Evolutionary conservation across 2,329 filamentous ascomycete genomes (phyloP), one percentile per base, ranked within the genome.

Genomic region (Cadophora gregata): DNA sequence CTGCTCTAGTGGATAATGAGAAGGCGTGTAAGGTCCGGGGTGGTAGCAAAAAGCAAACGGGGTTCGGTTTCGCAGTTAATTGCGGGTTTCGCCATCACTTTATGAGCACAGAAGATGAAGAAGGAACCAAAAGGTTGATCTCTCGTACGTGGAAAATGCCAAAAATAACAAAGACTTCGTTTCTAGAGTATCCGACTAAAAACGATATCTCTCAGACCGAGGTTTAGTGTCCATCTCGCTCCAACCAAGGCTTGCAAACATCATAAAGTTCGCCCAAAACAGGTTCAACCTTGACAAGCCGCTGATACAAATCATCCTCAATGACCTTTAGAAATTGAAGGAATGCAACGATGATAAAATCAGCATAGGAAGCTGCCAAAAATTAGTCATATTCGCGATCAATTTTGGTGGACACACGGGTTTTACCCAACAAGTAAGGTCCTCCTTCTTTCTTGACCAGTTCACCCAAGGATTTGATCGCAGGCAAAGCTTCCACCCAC

Each of bases 341-440:
- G 38, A 79, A 79, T 0, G 80, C 80, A 0, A 82, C 82, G 73
- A 87, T 83, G 1, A 87, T 79, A 64, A 91, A 85, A 74, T 89
- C 88, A 4, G 83, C 83, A 75, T 85, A 90, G 45, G 81, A 81
- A 4, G 82, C 78, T 67, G 50, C 45, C 5, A 24, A 25, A 3
- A 21, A 51, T 66, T 21, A 63, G 51, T 12, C n/a, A 36, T 24
- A n/a, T 47, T 12, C 25, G 45, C 5, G 59, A 16, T 7, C n/a
- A 19, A 51, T 4, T 24, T 27, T 21, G 16, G 25, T 21, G 29
- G 36, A 72, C 70, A 62, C 53, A 75, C 70, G 62, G 42, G 81
- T 82, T 56, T 83, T 77, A 0, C 90, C 90, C 67, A 85, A 59
- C 63, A 92, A 86, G 74, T 86, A 92, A 0, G 86, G 85, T 0